Base-by-base conservation (phyloP, 495 filamentous ascomycete genomes). In the Talaromyces wortmannii region DNA sequence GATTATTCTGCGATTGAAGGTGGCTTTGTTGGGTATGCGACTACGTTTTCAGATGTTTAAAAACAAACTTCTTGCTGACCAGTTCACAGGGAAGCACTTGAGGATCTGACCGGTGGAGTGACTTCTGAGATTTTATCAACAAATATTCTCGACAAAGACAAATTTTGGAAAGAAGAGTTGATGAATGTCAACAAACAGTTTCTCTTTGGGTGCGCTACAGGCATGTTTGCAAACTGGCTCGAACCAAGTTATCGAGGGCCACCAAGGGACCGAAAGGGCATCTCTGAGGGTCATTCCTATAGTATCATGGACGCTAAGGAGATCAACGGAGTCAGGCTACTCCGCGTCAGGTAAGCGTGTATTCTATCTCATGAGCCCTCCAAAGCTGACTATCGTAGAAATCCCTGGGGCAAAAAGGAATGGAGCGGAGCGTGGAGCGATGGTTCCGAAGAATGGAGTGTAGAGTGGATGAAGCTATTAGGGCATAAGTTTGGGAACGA, bases 51-150 rank as follows among this genome's bases (percentile, higher is more conserved):
- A 46, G 17, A 53, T 5, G 50, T 47, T 7, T 7, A n/a, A 36
- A 53, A 31, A 17, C 31, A 45, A 57, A 15, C 33, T 3, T 11
- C 17, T 50, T 40, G 31, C 48, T 50, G 7, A 50, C 31, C 51
- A 45, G 48, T 30, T 59, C 3, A 15, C 63, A 80, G 89, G 13
- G 92, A 97, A 65, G 92, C 86, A 2, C 85, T 97, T 48, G 92
- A 97, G 68, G 92, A 97, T 67, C 74, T 97, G 16, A 96, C 91
- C 3, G 92, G 92, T 8, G 92, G 92, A 5, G 90, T 96, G 11
- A 95, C 91, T 0, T 87, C 85, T 0, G 86, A 91, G 61, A 66
- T 96, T 6, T 82, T 89, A 36, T 83, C 90, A 0, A 83, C 81
- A 8, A 90, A 95, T 59, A 90, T 97, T 44, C 76, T 96, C 6